phyloP scores from a whole-genome alignment of 768 basidiomycete species.

The Psilocybe cyanescens region DNA sequence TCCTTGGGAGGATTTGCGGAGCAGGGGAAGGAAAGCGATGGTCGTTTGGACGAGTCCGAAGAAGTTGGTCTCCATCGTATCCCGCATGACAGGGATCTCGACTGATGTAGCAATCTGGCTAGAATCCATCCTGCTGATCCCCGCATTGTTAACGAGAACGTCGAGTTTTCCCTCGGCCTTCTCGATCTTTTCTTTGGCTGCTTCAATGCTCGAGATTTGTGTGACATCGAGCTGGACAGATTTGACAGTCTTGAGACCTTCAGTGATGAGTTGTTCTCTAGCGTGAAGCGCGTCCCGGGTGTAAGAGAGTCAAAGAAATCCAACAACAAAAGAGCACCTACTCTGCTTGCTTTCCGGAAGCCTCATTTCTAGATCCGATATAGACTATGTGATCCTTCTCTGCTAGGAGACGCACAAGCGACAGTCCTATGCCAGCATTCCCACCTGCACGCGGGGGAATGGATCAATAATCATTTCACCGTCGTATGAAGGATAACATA shows the following conservation, averaged over 20 bases:
- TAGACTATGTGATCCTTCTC: constrained; percentile 47
- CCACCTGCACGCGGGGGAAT: constrained; percentile 30
- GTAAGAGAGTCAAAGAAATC: background rate
- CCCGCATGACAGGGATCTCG: constrained; percentile 36
- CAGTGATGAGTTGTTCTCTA: constrained; percentile 34
- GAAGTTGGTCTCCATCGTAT: constrained; percentile 47
- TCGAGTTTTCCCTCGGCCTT: constrained; percentile 44
- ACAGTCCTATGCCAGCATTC: constrained; percentile 50
- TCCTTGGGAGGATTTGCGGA: constrained; percentile 36
- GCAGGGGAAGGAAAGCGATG: constrained; percentile 42
- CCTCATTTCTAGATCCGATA: constrained; percentile 42
- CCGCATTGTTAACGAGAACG: constrained; percentile 51
- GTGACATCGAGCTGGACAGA: constrained; percentile 45
- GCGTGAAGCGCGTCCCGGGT: background rate
- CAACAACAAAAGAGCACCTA: constrained; percentile 20
- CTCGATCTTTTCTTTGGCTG: constrained; percentile 39
- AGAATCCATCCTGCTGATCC: constrained; percentile 24
- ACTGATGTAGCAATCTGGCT: constrained; percentile 37
- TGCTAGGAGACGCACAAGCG: constrained; percentile 46
- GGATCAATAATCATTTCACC: background rate
- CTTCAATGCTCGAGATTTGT: constrained; percentile 33
- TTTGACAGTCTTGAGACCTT: constrained; percentile 32
- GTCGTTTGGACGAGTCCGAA: constrained; percentile 47
- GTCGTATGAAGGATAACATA: constrained; percentile 10
- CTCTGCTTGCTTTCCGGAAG: constrained; percentile 42